Base-by-base conservation (phyloP, 768 basidiomycete genomes). In the Fibroporia radiculosa region DNA sequence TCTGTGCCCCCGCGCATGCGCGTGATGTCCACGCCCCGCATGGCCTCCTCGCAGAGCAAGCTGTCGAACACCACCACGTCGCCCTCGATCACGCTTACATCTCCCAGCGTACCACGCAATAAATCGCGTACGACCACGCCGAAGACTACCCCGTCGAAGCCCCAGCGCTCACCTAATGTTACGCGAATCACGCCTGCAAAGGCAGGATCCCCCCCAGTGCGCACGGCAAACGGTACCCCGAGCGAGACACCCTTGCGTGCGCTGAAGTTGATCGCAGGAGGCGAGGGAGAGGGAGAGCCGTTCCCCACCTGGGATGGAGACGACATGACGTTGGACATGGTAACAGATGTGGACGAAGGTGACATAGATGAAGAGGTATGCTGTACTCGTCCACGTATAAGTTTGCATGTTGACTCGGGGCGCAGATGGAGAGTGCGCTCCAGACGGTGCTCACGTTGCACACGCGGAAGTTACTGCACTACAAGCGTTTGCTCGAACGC, bases 401-500 rank as follows among this genome's bases (percentile, higher is more conserved):
- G 23, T 22, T 34, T 26, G 26, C 31, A 40, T 45, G 23, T 49
- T 37, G 12, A 36, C 16, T 26, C 35, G 13, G 28, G 31, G 27
- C 40, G 19, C 48, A 77, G 76, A 68, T 77, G 53, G 68, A 74
- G 48, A 51, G 55, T 22, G 68, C 70, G 16, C 54, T 78, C 38
- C 61, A 68, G 32, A 54, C 60, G 34, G 61, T 77, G 27, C 57
- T 65, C 8, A 59, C 58, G 14, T 54, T 74, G 18, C 75, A 78
- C 50, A 61, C 66, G 24, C 60, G 60, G 29, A 85, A 84, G 53
- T 73, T 89, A 12, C 71, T 79, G 13, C 77, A 81, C 46, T 84
- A 86, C 63, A 90, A 83, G 56, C 75, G 88, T 1, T 71, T 92
- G 1, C 73, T 92, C 11, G 88, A 92, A 52, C 82, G 82, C 31